Percentiles rank a stretch among this genome's conserved stretches.
Conservation (phyloP, 352 stramenopile species). For the Aphanomyces cochlioides region DNA sequence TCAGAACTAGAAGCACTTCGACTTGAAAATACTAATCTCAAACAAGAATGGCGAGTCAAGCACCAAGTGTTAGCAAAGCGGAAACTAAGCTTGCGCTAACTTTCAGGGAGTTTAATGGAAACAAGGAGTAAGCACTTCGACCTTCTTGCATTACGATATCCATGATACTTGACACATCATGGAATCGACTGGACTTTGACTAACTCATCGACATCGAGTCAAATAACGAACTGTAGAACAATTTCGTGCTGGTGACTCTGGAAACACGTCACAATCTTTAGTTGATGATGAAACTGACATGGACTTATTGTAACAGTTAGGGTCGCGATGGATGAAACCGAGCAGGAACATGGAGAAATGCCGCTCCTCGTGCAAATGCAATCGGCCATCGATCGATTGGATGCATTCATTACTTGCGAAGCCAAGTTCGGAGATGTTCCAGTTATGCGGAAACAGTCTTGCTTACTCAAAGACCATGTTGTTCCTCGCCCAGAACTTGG, state of each 20-base stretch:
- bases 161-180: too few species aligned
- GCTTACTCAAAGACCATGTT: neutral
- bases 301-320: too few species aligned
- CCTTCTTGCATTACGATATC: too few species aligned
- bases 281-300: too few species aligned
- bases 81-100: neutral
- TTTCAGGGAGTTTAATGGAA: neutral
- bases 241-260: too few species aligned
- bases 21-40: conserved; percentile 15
- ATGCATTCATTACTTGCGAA: neutral
- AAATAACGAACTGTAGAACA: neutral
- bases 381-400: conserved; percentile 10
- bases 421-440: neutral
- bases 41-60: conserved; percentile 29
- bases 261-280: too few species aligned
- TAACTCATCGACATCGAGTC: neutral
- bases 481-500: neutral
- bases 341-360: conserved; percentile 3
- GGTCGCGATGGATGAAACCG: too few species aligned
- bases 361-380: conserved; percentile 18
- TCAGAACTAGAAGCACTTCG: neutral
- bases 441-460: neutral
- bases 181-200: neutral
- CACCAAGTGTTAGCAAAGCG: conserved; percentile 9
- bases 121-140: neutral